Evolutionary conservation across 352 stramenopile species (phyloP), one percentile per base, ranked within the genome.

Genomic region (Pythium periplocum): DNA sequence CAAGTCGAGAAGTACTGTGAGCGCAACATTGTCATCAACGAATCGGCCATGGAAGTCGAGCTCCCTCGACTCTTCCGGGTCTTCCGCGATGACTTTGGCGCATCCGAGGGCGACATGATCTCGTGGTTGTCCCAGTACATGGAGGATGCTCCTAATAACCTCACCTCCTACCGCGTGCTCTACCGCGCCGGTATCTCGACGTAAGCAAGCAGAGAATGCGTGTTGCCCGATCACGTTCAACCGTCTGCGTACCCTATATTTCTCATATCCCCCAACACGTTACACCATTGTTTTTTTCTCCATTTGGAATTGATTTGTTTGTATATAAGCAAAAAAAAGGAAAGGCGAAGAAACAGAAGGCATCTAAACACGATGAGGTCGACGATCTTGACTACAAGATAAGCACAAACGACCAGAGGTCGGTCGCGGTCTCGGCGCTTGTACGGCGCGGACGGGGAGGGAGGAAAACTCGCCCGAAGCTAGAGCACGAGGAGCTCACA

Each of bases 71-170:
- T 95, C 36, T 83, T 95, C 51, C 76, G 84, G 54, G 77, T 90
- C 39, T 95, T 92, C 62, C 75, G 81, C 26, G 84, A 95, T 65
- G 84, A 95, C 61, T 95, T 95, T 53, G 84, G 84, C 17, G 66
- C 84, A 42, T 90, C 82, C 2, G 84, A 95, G 59, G 64, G 73
- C 6, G 84, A 95, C 56, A 91, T 95, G 78, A 68, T 95, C 7
- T 83, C 73, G 63, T 95, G 84, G 84, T 51, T 95, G 48, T 80
- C 70, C 39, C 84, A 90, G 66, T 95, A 95, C 69, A 87, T 95
- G 64, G 72, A 85, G 45, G 64, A 86, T 51, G 72, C 73, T 30
- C 84, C 84, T 26, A 57, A 66, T 6, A 78, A 92, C 40, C 59
- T 92, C 31, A 69, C 90, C 44, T 84, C 84, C 64, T 94, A 86